A percentile compares a stretch with the other conserved stretches of the same genome.
Conservation (phyloP, 2,329 filamentous ascomycete species). For the Pezicula carpinea region DNA sequence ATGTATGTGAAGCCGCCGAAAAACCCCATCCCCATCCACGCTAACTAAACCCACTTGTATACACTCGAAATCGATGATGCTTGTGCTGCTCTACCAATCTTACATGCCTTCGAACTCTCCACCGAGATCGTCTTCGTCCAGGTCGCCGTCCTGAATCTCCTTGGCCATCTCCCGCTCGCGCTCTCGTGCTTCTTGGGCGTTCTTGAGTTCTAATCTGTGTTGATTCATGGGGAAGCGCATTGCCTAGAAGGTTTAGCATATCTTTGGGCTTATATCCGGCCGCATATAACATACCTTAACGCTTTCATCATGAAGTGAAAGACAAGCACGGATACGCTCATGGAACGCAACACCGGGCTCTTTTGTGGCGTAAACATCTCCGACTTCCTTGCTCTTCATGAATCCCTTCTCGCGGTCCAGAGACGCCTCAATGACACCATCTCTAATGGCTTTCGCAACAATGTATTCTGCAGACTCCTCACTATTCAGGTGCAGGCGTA, state of each 20-base stretch:
- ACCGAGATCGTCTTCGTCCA: conserved; percentile 93
- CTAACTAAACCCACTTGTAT: conserved; percentile 13
- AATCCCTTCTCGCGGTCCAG: conserved; percentile 91
- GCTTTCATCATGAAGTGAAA: conserved; percentile 92
- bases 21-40: conserved; percentile 8
- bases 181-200: conserved; percentile 95
- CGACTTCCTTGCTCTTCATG: conserved; percentile 97
- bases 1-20: conserved; percentile 21
- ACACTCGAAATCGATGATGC: conserved; percentile 7
- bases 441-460: conserved; percentile 95
- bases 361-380: conserved; percentile 91
- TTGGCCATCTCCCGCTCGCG: conserved; percentile 95
- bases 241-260: conserved; percentile 48
- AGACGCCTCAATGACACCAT: conserved; percentile 94
- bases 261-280: neutral
- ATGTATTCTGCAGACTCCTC: conserved; percentile 99
- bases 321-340: conserved; percentile 87
- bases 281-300: conserved; percentile 67
- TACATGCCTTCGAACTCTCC: conserved; percentile 97
- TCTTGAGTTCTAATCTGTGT: conserved; percentile 94
- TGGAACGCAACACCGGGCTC: conserved; percentile 98
- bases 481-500: conserved; percentile 85
- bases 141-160: conserved; percentile 96
- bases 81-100: conserved; percentile 22
- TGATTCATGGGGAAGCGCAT: conserved; percentile 99